Percentiles rank a stretch among this genome's conserved stretches.
Conservation (phyloP, 1,139 yeast species). For the Hemisphaericaspora subhashii region DNA sequence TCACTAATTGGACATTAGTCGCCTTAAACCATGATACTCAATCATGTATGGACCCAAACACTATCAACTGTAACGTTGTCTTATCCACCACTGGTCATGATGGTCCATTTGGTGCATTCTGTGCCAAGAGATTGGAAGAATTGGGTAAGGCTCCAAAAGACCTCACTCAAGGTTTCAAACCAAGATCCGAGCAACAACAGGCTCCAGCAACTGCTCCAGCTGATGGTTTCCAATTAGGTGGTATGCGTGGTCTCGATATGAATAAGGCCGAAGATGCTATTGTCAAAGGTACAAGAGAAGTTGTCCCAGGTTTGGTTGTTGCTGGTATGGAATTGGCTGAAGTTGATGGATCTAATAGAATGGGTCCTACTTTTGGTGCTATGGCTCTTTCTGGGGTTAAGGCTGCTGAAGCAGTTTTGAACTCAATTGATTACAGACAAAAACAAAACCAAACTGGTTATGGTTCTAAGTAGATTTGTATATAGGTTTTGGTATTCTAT, state of each 20-base stretch:
- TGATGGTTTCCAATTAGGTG: slow-evolving; percentile 53
- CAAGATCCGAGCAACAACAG: slow-evolving; percentile 7
- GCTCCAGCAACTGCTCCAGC: slow-evolving; percentile 20
- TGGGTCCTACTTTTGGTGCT: slow-evolving; percentile 87
- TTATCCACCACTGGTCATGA: slow-evolving; percentile 80
- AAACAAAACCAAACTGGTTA: slow-evolving; percentile 30
- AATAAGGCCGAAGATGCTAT: slow-evolving; percentile 76
- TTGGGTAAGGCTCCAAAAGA: slow-evolving; percentile 30
- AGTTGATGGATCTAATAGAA: slow-evolving; percentile 74
- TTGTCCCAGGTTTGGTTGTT: slow-evolving; percentile 69
- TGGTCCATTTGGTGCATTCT: slow-evolving; percentile 85
- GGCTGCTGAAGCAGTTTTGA: slow-evolving; percentile 66
- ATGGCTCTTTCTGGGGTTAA: slow-evolving; percentile 77
- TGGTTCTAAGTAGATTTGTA: slow-evolving; percentile 9
- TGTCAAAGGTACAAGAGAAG: slow-evolving; percentile 69
- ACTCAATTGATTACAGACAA: slow-evolving; percentile 51
- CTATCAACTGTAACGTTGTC: slow-evolving; percentile 70
- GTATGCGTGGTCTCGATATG: slow-evolving; percentile 82
- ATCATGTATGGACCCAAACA: slow-evolving; percentile 84
- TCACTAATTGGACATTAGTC: slow-evolving; percentile 80
- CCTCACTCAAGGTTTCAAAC: slow-evolving; percentile 13
- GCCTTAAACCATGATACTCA: slow-evolving; percentile 76
- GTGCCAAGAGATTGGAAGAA: slow-evolving; percentile 50
- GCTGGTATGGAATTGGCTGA: slow-evolving; percentile 85
- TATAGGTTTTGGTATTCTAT: slow-evolving; percentile 1